Evolutionary conservation across 371 early-diverging fungal species (phyloP), one percentile per base, ranked within the genome.

Genomic region (Choanephora cucurbitarum): DNA sequence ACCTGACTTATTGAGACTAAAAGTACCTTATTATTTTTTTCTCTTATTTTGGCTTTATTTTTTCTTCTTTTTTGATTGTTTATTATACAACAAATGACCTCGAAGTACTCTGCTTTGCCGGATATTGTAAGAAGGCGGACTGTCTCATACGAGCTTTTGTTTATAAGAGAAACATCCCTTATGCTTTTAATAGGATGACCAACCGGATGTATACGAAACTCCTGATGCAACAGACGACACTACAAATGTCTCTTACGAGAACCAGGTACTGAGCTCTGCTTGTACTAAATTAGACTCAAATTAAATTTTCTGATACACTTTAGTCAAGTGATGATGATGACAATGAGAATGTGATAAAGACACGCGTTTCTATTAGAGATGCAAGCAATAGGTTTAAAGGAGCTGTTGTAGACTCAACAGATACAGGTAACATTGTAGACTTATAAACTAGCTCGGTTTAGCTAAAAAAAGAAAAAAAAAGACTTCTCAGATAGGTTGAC

Each of bases 151-250:
- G n/a, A n/a, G n/a, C n/a, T n/a, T n/a, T n/a, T n/a, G n/a, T n/a
- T n/a, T n/a, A n/a, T n/a, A n/a, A n/a, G 1, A 28, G 24, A 19
- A 44, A 33, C 9, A 5, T 31, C 23, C 21, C 57, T n/a, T 19
- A 19, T 4, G 5, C n/a, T 32, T 37, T 66, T 23, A 49, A 46
- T 60, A 88, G 86, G 86, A 86, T 63, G 87, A 85, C 56, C 90
- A 89, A 64, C 91, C 89, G 32, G 94, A 93, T 79, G 87, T 91
- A 51, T 92, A 87, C 69, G 94, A 93, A 58, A 91, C 92, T 6
- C 79, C 88, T n/a, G 94, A 90, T 62, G 76, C 71, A 23, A 56
- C 55, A 17, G 79, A 73, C 28, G 79, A 71, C 37, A 49, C 63
- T 15, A 77, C 79, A 24, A 64, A 72, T 22, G 69, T 69, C n/a